phyloP scores from a whole-genome alignment of 2,329 filamentous ascomycete species.

The Pyricularia sp. region DNA sequence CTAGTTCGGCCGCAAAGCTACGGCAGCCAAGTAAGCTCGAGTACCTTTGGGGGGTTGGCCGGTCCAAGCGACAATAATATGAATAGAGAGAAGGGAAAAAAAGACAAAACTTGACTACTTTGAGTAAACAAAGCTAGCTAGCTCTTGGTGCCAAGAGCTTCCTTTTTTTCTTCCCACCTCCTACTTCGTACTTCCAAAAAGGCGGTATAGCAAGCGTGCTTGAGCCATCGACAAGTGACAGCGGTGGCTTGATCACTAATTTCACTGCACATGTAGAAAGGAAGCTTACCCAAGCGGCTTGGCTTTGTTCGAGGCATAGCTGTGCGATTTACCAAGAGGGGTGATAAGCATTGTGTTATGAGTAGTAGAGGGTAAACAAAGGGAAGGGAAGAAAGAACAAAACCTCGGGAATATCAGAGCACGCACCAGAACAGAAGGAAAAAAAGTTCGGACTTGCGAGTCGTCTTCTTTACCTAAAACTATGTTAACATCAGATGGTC shows the following conservation, averaged over 20 bases:
- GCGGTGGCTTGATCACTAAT: neutral
- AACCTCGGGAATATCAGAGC: neutral
- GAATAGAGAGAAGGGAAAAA: neutral
- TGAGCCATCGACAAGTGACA: neutral
- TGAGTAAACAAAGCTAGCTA: neutral
- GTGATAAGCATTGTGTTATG: neutral
- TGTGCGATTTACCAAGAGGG: neutral
- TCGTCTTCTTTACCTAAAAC: neutral
- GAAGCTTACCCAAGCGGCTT: too few relatives aligned
- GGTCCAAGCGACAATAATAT: neutral
- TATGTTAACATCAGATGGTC: neutral
- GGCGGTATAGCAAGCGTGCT: neutral
- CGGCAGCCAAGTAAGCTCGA: neutral
- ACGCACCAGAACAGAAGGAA: neutral
- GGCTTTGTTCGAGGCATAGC: too few relatives aligned
- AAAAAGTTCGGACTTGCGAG: neutral
- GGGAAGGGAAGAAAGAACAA: neutral
- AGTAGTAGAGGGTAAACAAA: neutral
- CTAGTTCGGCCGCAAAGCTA: neutral
- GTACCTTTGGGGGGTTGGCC: neutral
- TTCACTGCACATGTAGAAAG: neutral
- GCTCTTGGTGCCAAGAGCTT: neutral
- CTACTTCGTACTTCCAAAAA: neutral
- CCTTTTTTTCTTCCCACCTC: neutral
- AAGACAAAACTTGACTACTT: neutral